Evolutionary conservation across 2,329 filamentous ascomycete genomes (phyloP).

Genomic region (Aureobasidium sp.): DNA sequence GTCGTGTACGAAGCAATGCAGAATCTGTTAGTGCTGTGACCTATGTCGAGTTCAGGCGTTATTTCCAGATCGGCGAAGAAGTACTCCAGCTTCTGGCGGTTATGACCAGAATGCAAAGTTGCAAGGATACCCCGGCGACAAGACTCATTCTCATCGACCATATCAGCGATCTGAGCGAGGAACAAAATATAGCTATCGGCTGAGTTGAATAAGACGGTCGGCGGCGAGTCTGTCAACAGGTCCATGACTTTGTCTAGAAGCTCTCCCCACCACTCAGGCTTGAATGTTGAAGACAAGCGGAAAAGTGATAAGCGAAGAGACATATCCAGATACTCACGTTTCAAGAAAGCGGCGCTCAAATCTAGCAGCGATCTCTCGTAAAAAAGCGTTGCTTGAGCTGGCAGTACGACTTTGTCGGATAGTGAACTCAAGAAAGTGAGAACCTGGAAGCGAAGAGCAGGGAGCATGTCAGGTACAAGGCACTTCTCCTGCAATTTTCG

Average conservation of each 20-base stretch:
- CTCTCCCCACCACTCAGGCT: conserved; percentile 11
- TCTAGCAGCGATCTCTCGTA: conserved; percentile 21
- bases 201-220: not conserved
- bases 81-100: conserved; percentile 9
- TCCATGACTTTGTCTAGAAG: conserved; percentile 9
- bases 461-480: conserved; percentile 22
- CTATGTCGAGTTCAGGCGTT: not conserved
- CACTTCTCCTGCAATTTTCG: conserved; percentile 39
- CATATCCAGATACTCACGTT: conserved; percentile 18
- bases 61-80: not conserved
- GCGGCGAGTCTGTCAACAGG: not conserved
- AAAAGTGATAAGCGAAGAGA: conserved; percentile 9
- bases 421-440: conserved; percentile 21
- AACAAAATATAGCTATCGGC: conserved; percentile 8
- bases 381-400: conserved; percentile 11
- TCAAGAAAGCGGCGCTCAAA: conserved; percentile 2
- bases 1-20: conserved; percentile 4
- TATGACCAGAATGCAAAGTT: not conserved
- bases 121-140: conserved; percentile 13
- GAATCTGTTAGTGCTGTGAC: not conserved
- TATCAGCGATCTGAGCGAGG: not conserved
- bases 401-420: conserved; percentile 15
- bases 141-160: conserved; percentile 4
- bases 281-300: conserved; percentile 4
- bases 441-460: conserved; percentile 22